Percentiles rank a stretch among this genome's conserved stretches.
These are phyloP conservation scores for Ramularia endophylla DNA, from an alignment of 2,329 filamentous ascomycete genomes.

Conservation along the genomic window DNA sequence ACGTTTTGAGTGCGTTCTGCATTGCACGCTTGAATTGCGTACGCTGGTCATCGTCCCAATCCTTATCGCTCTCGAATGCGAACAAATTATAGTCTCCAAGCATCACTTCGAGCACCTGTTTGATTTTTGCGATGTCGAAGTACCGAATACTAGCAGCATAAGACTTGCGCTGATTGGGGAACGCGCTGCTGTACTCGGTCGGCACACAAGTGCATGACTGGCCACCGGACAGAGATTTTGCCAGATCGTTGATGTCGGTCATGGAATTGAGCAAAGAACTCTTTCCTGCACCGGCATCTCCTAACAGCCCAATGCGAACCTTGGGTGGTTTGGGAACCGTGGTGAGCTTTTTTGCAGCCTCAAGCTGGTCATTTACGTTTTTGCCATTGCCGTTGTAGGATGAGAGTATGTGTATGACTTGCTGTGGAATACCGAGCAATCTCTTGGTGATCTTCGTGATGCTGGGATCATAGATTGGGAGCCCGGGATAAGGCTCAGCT, in stretches of 20 bases:
- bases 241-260: slow-evolving; percentile 13
- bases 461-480: slow-evolving; percentile 8
- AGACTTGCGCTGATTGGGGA: slow-evolving; percentile 7
- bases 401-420: slow-evolving; percentile 1
- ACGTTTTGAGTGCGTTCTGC: slow-evolving; percentile 9
- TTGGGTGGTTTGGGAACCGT: slow-evolving; percentile 1
- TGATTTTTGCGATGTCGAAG: slow-evolving; percentile 8
- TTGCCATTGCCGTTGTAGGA: not conserved
- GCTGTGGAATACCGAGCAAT: slow-evolving; percentile 3
- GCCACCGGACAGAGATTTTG: slow-evolving; percentile 15
- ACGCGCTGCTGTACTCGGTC: slow-evolving; percentile 9
- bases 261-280: slow-evolving; percentile 23
- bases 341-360: not conserved
- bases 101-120: slow-evolving; percentile 7
- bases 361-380: not conserved
- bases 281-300: slow-evolving; percentile 17
- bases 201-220: slow-evolving; percentile 16
- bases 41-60: slow-evolving; percentile 12
- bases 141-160: slow-evolving; percentile 16
- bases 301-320: slow-evolving; percentile 15
- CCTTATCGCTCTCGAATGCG: slow-evolving; percentile 8
- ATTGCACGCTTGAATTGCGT: slow-evolving; percentile 6
- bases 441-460: slow-evolving; percentile 2
- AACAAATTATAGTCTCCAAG: slow-evolving; percentile 10
- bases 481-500: slow-evolving; percentile 6